Conservation (phyloP, 805 yeast species). For the Cyberlindnera mycetangii region DNA sequence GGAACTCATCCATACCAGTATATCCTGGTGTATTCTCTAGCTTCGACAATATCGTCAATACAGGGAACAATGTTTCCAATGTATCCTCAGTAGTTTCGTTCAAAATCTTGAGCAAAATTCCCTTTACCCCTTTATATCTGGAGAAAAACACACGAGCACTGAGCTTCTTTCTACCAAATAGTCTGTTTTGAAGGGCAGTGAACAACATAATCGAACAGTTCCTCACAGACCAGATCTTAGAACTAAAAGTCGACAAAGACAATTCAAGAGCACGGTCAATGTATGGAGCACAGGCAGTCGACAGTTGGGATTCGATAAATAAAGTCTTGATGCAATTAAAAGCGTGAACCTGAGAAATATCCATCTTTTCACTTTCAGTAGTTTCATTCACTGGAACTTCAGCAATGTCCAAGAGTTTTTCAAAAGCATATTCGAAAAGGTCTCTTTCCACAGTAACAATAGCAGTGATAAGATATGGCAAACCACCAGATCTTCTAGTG, state of each 20-base stretch:
- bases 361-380: constrained; percentile 53
- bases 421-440: constrained; percentile 49
- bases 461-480: constrained; percentile 78
- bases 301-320: constrained; percentile 67
- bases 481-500: constrained; percentile 89
- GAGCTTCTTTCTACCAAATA: constrained; percentile 62
- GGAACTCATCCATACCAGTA: constrained; percentile 51
- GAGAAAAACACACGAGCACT: constrained; percentile 72
- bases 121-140: constrained; percentile 52
- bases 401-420: constrained; percentile 53
- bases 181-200: constrained; percentile 73
- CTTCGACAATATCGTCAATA: constrained; percentile 67
- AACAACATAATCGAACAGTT: constrained; percentile 94
- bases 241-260: constrained; percentile 60
- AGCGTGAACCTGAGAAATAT: constrained; percentile 92
- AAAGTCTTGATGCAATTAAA: constrained; percentile 78
- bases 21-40: constrained; percentile 59
- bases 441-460: constrained; percentile 47
- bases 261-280: constrained; percentile 58
- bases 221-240: constrained; percentile 78
- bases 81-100: constrained; percentile 32
- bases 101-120: constrained; percentile 45
- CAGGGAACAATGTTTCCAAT: constrained; percentile 69
- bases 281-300: constrained; percentile 47
- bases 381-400: constrained; percentile 41